Conservation (phyloP, 108 stramenopile species). For the Cyclotella kingstonii region DNA sequence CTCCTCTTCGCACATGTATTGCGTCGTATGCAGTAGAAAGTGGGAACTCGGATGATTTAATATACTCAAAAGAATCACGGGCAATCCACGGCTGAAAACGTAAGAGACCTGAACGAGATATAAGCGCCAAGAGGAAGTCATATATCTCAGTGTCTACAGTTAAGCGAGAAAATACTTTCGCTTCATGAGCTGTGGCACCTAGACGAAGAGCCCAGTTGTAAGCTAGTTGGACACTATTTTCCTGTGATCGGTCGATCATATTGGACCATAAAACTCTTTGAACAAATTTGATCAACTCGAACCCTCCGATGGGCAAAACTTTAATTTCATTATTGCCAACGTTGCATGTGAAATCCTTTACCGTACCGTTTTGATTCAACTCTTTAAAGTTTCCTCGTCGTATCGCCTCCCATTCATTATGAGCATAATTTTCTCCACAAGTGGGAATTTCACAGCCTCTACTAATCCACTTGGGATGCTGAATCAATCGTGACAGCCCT, state of each 20-base stretch:
- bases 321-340: neutral
- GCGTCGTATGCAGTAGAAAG: slow-evolving; percentile 12
- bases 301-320: neutral
- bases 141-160: slow-evolving; percentile 9
- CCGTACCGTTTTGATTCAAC: neutral
- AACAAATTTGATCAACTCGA: too few relatives aligned
- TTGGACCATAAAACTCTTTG: too few relatives aligned
- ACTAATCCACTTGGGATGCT: slow-evolving; percentile 31
- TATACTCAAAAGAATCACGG: slow-evolving; percentile 17
- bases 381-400: neutral
- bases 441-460: slow-evolving; percentile 24
- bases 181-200: slow-evolving; percentile 13
- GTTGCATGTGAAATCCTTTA: neutral
- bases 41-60: slow-evolving; percentile 9
- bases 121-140: slow-evolving; percentile 9
- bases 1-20: slow-evolving; percentile 39
- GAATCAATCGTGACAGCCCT: slow-evolving; percentile 22
- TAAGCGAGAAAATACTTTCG: slow-evolving; percentile 13
- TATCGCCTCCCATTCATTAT: neutral
- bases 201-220: slow-evolving; percentile 19
- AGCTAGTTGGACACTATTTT: slow-evolving; percentile 7
- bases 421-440: slow-evolving; percentile 2
- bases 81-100: slow-evolving; percentile 29
- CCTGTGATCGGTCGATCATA: too few relatives aligned
- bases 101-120: slow-evolving; percentile 14